Conservation (phyloP, 1,284 basidiomycete genomes). For the Sanguinoderma infundibulare region DNA sequence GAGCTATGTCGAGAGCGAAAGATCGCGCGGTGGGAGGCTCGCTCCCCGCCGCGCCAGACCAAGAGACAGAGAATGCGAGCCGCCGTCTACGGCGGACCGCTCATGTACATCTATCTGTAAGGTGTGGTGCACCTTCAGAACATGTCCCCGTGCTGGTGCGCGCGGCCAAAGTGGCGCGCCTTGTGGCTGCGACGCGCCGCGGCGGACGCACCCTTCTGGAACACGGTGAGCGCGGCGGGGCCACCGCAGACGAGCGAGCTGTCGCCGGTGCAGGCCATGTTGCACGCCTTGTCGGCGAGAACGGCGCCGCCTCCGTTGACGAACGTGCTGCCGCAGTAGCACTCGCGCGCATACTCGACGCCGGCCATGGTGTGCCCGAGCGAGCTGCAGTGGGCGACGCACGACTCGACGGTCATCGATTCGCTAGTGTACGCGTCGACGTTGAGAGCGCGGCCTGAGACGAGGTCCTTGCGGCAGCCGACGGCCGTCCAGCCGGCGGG, state of each 20-base stretch:
- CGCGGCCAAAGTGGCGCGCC: slow-evolving; percentile 23
- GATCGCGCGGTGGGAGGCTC: slow-evolving; percentile 20
- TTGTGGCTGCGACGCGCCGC: slow-evolving; percentile 13
- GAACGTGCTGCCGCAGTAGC: slow-evolving; percentile 33
- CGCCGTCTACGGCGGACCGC: slow-evolving; percentile 20
- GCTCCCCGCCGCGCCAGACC: slow-evolving; percentile 17
- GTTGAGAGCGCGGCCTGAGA: slow-evolving; percentile 26
- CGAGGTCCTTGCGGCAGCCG: slow-evolving; percentile 10
- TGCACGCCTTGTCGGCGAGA: slow-evolving; percentile 23
- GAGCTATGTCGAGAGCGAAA: background rate
- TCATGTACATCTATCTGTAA: no score
- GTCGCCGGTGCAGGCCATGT: slow-evolving; percentile 31
- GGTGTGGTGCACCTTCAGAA: slow-evolving; percentile 10
- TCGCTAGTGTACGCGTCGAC: slow-evolving; percentile 27
- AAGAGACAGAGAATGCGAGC: slow-evolving; percentile 3
- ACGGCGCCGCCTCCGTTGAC: slow-evolving; percentile 25
- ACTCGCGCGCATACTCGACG: slow-evolving; percentile 32
- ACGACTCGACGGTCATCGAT: slow-evolving; percentile 27
- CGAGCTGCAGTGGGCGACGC: slow-evolving; percentile 26
- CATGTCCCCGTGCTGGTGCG: slow-evolving; percentile 17
- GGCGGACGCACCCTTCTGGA: slow-evolving; percentile 8
- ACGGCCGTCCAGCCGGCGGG: slow-evolving; percentile 19
- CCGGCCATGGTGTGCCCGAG: slow-evolving; percentile 31
- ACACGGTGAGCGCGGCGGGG: slow-evolving; percentile 28
- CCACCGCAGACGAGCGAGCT: slow-evolving; percentile 24